Conservation (phyloP, 768 basidiomycete species). For the Hydnum rufescens region DNA sequence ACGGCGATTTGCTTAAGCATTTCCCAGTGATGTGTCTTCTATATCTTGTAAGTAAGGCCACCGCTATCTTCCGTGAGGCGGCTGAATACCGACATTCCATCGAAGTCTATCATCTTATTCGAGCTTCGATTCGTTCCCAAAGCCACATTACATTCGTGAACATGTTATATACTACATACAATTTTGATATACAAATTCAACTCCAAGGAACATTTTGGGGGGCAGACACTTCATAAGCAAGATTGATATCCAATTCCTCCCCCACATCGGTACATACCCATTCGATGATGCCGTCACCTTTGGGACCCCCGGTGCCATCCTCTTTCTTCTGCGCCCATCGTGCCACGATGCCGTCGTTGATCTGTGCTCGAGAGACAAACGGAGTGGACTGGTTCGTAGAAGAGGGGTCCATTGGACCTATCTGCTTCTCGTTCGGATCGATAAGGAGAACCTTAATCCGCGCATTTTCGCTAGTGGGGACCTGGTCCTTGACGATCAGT, state of each 20-base stretch:
- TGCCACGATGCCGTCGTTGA: slow-evolving; percentile 22
- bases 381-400: neutral
- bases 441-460: slow-evolving; percentile 15
- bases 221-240: slow-evolving; percentile 34
- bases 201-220: slow-evolving; percentile 16
- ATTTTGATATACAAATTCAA: neutral
- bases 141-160: too few species aligned
- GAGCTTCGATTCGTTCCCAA: too few species aligned
- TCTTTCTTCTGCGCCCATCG: slow-evolving; percentile 16
- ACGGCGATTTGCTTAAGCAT: too few species aligned
- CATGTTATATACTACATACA: neutral
- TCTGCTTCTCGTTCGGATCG: slow-evolving; percentile 14
- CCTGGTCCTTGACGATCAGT: slow-evolving; percentile 6
- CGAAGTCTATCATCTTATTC: too few species aligned
- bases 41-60: too few species aligned
- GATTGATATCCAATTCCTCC: slow-evolving; percentile 24
- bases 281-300: slow-evolving; percentile 29
- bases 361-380: neutral
- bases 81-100: too few species aligned
- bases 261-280: slow-evolving; percentile 30
- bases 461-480: slow-evolving; percentile 13
- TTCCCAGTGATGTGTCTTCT: too few species aligned
- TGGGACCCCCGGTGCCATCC: slow-evolving; percentile 5
- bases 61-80: too few species aligned
- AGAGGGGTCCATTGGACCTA: neutral